phyloP scores from a whole-genome alignment of 192 early-diverging fungal species.

The Linnemannia schmuckeri region DNA sequence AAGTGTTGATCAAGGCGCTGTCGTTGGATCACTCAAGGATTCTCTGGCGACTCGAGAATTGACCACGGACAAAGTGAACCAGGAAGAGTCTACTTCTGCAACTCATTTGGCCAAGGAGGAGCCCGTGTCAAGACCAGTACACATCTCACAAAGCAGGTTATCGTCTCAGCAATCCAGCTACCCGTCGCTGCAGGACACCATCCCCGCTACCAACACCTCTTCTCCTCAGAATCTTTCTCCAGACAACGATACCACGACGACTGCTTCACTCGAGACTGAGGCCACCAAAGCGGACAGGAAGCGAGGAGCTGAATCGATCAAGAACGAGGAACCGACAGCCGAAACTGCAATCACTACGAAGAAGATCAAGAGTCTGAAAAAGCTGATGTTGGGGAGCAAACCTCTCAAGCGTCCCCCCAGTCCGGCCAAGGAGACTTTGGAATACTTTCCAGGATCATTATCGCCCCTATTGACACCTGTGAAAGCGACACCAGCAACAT shows the following conservation, averaged over 20 bases:
- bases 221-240: background rate
- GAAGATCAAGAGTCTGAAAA: background rate
- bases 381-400: background rate
- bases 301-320: constrained; percentile 1
- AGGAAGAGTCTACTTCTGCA: background rate
- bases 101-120: background rate
- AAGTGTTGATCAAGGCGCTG: background rate
- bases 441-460: background rate
- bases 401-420: background rate
- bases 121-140: background rate
- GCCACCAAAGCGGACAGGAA: background rate
- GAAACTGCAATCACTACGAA: background rate
- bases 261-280: background rate
- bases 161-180: background rate
- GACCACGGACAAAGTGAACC: background rate
- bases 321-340: background rate
- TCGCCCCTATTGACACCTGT: background rate
- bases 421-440: background rate
- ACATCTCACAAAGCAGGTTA: background rate
- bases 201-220: background rate
- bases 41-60: background rate
- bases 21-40: background rate
- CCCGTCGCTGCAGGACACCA: background rate
- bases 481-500: background rate
- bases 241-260: background rate